A percentile compares a stretch with the other conserved stretches of the same genome.
These are phyloP conservation scores for Lipomyces yamadae DNA, from an alignment of 805 yeast species.

Conservation along the genomic window DNA sequence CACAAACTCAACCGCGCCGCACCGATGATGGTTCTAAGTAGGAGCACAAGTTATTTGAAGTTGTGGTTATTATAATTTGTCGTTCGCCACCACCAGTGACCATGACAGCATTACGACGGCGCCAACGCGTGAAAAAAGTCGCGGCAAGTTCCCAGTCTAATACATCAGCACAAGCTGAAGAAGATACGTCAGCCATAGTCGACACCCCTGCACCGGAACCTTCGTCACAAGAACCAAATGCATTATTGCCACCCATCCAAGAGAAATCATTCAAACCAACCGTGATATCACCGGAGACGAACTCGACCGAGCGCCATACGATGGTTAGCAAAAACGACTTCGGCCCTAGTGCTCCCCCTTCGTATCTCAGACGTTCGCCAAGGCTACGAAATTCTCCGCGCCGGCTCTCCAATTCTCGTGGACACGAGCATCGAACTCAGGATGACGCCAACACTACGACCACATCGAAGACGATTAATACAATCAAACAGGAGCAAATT, in stretches of 20 bases:
- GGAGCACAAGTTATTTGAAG: too few relatives aligned
- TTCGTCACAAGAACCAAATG: not conserved
- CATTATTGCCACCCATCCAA: not conserved
- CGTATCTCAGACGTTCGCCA: conserved; percentile 18
- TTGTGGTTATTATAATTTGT: not conserved
- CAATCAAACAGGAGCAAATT: conserved; percentile 11
- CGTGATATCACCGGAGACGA: not conserved
- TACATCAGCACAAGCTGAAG: conserved; percentile 6
- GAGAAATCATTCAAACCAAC: conserved; percentile 9
- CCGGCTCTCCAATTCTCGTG: not conserved
- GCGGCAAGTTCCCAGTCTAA: not conserved
- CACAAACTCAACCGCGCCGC: conserved; percentile 9
- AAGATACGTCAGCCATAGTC: not conserved
- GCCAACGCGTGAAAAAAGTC: conserved; percentile 12
- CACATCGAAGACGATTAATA: not conserved
- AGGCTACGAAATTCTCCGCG: conserved; percentile 2
- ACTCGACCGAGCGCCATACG: not conserved
- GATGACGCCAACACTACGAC: not conserved
- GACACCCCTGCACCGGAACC: conserved; percentile 1
- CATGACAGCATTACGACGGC: conserved; percentile 24
- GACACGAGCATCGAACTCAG: not conserved
- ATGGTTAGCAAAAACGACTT: not conserved
- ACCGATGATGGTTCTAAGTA: not conserved
- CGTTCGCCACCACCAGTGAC: not conserved
- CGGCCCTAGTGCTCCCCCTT: conserved; percentile 9